A percentile compares a stretch with the other conserved stretches of the same genome.
Conservation (phyloP, 2,329 filamentous ascomycete genomes). For the Didymella pinodella region DNA sequence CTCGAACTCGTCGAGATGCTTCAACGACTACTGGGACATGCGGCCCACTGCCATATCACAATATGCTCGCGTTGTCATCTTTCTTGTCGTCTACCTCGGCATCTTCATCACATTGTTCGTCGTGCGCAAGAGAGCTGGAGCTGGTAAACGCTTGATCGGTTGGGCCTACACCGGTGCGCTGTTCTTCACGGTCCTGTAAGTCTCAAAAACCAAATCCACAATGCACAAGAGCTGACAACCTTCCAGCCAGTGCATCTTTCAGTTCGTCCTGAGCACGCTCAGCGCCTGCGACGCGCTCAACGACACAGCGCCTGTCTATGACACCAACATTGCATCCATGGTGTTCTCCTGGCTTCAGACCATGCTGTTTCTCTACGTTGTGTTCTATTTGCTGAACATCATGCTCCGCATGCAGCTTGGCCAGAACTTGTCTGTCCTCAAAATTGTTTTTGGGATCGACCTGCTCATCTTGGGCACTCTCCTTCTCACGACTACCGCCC, state of each 20-base stretch:
- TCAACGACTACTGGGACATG: not conserved
- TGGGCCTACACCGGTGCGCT: conserved; percentile 26
- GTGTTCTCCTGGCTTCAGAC: conserved; percentile 33
- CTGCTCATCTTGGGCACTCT: conserved; percentile 34
- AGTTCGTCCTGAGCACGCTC: conserved; percentile 6
- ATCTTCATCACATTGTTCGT: conserved; percentile 27
- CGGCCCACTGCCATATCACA: not conserved
- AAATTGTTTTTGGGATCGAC: conserved; percentile 21
- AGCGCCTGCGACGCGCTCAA: not conserved
- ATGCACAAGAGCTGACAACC: not conserved
- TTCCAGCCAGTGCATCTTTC: not conserved
- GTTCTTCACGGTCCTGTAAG: conserved; percentile 32
- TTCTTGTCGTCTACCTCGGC: conserved; percentile 27
- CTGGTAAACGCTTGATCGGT: conserved; percentile 35
- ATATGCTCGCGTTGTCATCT: conserved; percentile 5
- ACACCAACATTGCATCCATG: conserved; percentile 20
- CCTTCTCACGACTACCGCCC: conserved; percentile 19
- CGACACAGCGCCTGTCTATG: not conserved
- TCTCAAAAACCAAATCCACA: not conserved
- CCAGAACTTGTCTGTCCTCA: conserved; percentile 20
- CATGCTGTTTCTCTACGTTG: conserved; percentile 36
- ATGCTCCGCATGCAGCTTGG: conserved; percentile 33
- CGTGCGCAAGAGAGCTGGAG: conserved; percentile 29
- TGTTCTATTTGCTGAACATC: conserved; percentile 37
- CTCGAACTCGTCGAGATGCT: conserved; percentile 11